Percentiles rank a stretch among this genome's conserved stretches.
These are phyloP conservation scores for Talaromyces proteolyticus DNA, from an alignment of 495 filamentous ascomycete species.

Conservation along the genomic window DNA sequence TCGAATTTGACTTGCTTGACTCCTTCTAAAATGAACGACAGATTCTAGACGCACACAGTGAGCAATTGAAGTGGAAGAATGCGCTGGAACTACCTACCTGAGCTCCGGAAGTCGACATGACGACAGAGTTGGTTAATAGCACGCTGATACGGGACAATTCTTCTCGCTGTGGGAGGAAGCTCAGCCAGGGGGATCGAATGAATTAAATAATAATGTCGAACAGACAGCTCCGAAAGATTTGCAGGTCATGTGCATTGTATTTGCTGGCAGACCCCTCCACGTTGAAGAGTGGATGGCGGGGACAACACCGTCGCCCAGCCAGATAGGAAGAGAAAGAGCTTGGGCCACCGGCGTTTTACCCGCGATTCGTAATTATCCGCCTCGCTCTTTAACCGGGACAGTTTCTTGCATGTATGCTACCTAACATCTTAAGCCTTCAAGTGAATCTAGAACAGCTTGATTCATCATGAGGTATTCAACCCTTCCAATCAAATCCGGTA, in stretches of 20 bases:
- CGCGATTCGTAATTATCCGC: neutral
- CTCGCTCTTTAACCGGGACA: neutral
- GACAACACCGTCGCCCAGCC: no score
- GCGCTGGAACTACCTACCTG: no score
- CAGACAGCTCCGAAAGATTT: conserved; percentile 1
- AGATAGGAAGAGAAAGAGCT: no score
- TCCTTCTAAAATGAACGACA: conserved; percentile 79
- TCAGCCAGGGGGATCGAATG: neutral
- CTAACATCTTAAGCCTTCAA: neutral
- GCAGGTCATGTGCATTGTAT: neutral
- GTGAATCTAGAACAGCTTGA: neutral
- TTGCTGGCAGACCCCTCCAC: neutral
- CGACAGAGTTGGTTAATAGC: neutral
- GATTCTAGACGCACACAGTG: conserved; percentile 71
- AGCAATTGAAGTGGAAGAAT: no score
- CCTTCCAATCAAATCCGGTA: neutral
- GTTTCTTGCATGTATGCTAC: no score
- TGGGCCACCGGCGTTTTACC: neutral
- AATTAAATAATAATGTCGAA: no score
- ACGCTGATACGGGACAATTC: neutral
- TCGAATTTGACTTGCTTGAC: conserved; percentile 65
- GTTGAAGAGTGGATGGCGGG: neutral
- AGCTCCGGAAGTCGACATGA: conserved; percentile 2
- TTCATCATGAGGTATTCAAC: neutral
- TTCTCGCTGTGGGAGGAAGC: neutral